Evolutionary conservation across 192 early-diverging fungal species (phyloP).

Genomic region (Fimicolochytrium jonesii): DNA sequence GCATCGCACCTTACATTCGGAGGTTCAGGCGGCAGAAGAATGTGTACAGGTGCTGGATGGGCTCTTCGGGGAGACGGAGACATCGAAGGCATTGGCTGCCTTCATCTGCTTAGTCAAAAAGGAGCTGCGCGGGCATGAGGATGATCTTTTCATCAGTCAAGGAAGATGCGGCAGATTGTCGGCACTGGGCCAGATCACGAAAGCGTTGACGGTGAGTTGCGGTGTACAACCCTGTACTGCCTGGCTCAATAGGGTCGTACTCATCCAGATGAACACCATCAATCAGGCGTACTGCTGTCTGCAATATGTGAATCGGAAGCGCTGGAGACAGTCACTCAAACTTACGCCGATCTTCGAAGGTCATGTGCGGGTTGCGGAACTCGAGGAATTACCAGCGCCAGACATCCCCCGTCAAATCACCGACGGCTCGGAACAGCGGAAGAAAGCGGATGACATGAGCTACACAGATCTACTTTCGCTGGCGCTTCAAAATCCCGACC

Average conservation of each 20-base stretch:
- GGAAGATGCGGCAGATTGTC: constrained; percentile 20
- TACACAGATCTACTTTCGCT: background rate
- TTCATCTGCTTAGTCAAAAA: constrained; percentile 59
- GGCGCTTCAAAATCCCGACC: background rate
- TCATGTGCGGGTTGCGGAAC: constrained; percentile 4
- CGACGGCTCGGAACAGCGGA: too few relatives aligned
- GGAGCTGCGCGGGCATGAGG: constrained; percentile 33
- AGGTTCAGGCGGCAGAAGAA: constrained; percentile 70
- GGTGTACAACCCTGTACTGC: too few relatives aligned
- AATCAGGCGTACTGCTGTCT: constrained; percentile 35
- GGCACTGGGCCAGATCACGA: constrained; percentile 32
- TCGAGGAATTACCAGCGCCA: background rate
- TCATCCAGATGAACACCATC: background rate
- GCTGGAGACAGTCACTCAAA: constrained; percentile 28
- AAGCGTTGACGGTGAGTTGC: constrained; percentile 22
- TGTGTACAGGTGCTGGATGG: constrained; percentile 89
- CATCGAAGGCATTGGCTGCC: constrained; percentile 83
- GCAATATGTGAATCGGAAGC: constrained; percentile 34
- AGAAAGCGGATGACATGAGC: background rate
- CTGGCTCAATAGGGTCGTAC: too few relatives aligned
- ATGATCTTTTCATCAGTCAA: background rate
- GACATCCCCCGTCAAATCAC: background rate
- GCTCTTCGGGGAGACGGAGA: constrained; percentile 92
- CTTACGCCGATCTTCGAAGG: constrained; percentile 32
- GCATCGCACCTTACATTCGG: background rate